Conservation (phyloP, 148 eudicot species). For the Cornus kousa region DNA sequence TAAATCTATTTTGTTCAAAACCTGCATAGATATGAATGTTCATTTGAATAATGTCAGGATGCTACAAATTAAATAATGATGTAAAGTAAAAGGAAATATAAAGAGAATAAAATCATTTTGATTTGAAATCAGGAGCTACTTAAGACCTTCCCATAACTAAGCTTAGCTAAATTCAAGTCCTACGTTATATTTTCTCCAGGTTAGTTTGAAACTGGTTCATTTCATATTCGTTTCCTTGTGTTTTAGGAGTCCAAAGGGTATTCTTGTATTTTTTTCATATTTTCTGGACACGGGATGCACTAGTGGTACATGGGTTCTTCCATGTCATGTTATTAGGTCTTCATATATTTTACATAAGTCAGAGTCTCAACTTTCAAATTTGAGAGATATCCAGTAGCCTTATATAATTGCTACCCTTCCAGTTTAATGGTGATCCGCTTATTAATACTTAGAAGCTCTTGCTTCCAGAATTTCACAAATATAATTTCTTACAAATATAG, state of each 20-base stretch:
- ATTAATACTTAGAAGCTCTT: too few relatives aligned
- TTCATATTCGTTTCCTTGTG: too few relatives aligned
- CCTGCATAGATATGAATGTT: conserved; percentile 44
- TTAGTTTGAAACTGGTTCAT: not conserved
- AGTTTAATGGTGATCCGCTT: too few relatives aligned
- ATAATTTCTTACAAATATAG: too few relatives aligned
- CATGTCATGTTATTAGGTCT: too few relatives aligned
- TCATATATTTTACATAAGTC: too few relatives aligned
- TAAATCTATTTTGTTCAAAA: conserved; percentile 92
- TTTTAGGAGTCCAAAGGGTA: not conserved
- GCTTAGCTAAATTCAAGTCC: not conserved
- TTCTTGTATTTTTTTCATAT: too few relatives aligned
- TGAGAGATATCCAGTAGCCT: too few relatives aligned
- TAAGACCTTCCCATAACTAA: not conserved
- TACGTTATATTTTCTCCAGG: not conserved
- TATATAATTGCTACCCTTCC: too few relatives aligned
- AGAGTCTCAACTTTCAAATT: too few relatives aligned
- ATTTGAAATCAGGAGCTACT: not conserved
- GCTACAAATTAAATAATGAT: not conserved
- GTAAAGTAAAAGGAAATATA: not conserved
- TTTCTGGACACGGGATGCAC: not conserved
- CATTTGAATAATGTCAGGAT: not conserved
- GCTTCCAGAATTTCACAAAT: too few relatives aligned
- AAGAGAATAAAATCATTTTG: not conserved
- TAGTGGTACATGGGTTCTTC: not conserved